These are phyloP conservation scores for Cutaneotrichosporon sp. DNA, from an alignment of 1,284 basidiomycete genomes.

Conservation along the genomic window DNA sequence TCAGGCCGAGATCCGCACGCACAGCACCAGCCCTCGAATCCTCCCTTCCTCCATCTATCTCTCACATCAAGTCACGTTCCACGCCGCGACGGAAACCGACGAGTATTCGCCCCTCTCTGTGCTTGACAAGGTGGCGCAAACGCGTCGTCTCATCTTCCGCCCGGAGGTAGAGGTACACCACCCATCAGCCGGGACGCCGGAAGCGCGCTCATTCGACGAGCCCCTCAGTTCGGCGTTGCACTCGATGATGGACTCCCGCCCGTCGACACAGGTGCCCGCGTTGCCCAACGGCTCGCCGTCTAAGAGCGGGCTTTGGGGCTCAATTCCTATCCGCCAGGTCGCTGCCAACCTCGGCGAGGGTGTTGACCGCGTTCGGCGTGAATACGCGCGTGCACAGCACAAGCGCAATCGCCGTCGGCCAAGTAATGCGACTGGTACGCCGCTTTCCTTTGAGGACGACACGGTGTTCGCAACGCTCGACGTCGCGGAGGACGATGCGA, in stretches of 20 bases:
- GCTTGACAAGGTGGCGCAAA: slow-evolving; percentile 60
- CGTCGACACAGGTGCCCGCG: slow-evolving; percentile 61
- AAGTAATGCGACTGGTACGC: slow-evolving; percentile 17
- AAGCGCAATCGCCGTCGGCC: slow-evolving; percentile 15
- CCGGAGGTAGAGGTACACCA: slow-evolving; percentile 63
- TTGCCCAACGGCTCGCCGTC: slow-evolving; percentile 62
- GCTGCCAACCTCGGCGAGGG: slow-evolving; percentile 40
- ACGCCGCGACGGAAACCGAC: slow-evolving; percentile 62
- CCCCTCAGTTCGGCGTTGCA: slow-evolving; percentile 68
- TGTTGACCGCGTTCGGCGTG: slow-evolving; percentile 35
- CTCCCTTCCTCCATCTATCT: slow-evolving; percentile 71
- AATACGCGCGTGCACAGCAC: slow-evolving; percentile 34
- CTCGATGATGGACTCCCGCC: slow-evolving; percentile 57
- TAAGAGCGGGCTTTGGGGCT: slow-evolving; percentile 24
- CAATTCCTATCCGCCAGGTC: slow-evolving; percentile 41
- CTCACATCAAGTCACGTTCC: slow-evolving; percentile 73
- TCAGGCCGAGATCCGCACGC: slow-evolving; percentile 72
- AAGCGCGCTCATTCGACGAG: slow-evolving; percentile 62
- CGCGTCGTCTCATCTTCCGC: slow-evolving; percentile 63
- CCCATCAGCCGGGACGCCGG: slow-evolving; percentile 17
- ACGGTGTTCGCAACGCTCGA: slow-evolving; percentile 27
- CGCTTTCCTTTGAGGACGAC: slow-evolving; percentile 43
- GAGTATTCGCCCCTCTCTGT: slow-evolving; percentile 70
- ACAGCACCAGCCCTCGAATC: slow-evolving; percentile 56
- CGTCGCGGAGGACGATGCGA: slow-evolving; percentile 23